Conservation (phyloP, 2,329 filamentous ascomycete species). For the Aureobasidium uvarum region DNA sequence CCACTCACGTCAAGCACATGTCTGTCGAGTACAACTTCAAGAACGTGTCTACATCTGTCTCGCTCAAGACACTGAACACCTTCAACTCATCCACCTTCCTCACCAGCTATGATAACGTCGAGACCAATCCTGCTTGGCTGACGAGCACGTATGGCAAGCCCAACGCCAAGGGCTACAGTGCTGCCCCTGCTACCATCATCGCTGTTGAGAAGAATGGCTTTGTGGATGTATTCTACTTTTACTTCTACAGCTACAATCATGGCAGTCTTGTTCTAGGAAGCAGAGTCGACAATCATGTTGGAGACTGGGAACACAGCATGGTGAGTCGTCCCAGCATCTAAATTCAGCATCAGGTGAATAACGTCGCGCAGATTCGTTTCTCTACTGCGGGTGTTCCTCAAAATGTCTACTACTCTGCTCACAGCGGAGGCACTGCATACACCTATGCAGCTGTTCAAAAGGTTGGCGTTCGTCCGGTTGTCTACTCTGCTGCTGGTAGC, state of each 20-base stretch:
- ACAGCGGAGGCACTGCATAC: conserved; percentile 14
- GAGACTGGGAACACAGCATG: conserved; percentile 23
- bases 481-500: conserved; percentile 12
- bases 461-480: background rate
- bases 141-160: conserved; percentile 16
- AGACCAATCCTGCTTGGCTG: conserved; percentile 23
- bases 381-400: conserved; percentile 7
- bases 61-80: conserved; percentile 7
- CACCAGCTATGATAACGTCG: conserved; percentile 18
- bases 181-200: conserved; percentile 24
- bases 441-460: conserved; percentile 19
- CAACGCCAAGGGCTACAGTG: conserved; percentile 9
- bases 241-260: conserved; percentile 25
- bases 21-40: conserved; percentile 14
- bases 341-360: background rate
- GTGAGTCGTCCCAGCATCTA: background rate
- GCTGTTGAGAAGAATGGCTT: conserved; percentile 12
- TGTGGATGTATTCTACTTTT: conserved; percentile 20
- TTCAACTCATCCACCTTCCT: conserved; percentile 5
- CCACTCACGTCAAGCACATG: conserved; percentile 21
- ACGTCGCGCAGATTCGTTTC: background rate
- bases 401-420: conserved; percentile 18
- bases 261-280: conserved; percentile 5
- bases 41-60: conserved; percentile 13
- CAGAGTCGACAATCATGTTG: conserved; percentile 25